Percentiles rank a stretch among this genome's conserved stretches.
Evolutionary conservation across 192 early-diverging fungal genomes (phyloP).

Genomic region (Cladochytrium replicatum): DNA sequence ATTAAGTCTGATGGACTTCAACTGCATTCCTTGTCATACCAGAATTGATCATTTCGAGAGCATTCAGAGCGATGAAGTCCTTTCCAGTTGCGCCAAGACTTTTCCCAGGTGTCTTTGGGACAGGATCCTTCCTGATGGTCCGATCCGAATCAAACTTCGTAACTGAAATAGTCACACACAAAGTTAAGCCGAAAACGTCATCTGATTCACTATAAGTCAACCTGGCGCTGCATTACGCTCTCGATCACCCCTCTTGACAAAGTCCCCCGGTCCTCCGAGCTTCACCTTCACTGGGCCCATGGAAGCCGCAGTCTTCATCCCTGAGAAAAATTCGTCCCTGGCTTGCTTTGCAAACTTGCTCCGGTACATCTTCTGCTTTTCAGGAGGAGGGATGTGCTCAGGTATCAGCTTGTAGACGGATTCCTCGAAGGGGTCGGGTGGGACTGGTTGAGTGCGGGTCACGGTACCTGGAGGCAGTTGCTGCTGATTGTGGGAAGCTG

Average conservation of each 20-base stretch:
- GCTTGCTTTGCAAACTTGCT: conserved; percentile 34
- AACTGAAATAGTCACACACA: too few species aligned
- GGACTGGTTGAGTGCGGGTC: too few species aligned
- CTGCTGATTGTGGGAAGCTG: too few species aligned
- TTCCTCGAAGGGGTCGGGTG: conserved; percentile 32
- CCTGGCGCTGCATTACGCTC: conserved; percentile 13
- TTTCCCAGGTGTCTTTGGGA: conserved; percentile 27
- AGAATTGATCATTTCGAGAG: conserved; percentile 47
- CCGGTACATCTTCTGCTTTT: conserved; percentile 30
- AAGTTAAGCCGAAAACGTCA: too few species aligned
- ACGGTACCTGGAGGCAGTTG: too few species aligned
- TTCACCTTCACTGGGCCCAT: conserved; percentile 41
- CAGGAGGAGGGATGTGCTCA: conserved; percentile 20
- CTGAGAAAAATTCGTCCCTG: conserved; percentile 25
- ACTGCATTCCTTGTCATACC: too few species aligned
- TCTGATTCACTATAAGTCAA: too few species aligned
- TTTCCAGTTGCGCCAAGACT: conserved; percentile 24
- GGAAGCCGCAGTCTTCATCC: conserved; percentile 32
- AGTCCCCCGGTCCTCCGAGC: conserved; percentile 22
- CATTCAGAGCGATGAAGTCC: conserved; percentile 44
- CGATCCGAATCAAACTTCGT: conserved; percentile 23
- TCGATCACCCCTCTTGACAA: conserved; percentile 39
- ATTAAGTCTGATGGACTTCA: too few species aligned
- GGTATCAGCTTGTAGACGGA: conserved; percentile 42
- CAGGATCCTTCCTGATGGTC: conserved; percentile 33